Percentiles rank a stretch among this genome's conserved stretches.
phyloP scores from a whole-genome alignment of 805 yeast species.

The Sugiyamaella qingdaonensis region DNA sequence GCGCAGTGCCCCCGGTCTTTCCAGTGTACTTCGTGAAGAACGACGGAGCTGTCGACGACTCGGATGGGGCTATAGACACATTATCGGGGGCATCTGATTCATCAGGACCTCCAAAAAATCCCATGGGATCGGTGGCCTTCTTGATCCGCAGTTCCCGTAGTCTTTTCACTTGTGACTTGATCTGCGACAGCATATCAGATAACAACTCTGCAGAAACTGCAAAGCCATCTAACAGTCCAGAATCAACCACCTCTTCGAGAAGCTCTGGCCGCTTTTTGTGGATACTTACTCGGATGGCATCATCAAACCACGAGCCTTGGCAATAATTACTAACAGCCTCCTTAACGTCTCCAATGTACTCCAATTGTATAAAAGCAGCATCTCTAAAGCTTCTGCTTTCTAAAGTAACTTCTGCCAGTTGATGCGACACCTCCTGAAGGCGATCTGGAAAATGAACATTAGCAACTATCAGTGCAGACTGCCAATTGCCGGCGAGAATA shows the following conservation, averaged over 20 bases:
- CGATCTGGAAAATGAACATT: slow-evolving; percentile 35
- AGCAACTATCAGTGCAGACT: slow-evolving; percentile 64
- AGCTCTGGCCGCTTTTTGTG: slow-evolving; percentile 33
- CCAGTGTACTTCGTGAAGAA: slow-evolving; percentile 96
- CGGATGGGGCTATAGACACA: slow-evolving; percentile 92
- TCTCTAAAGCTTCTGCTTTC: slow-evolving; percentile 68
- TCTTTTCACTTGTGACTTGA: slow-evolving; percentile 76
- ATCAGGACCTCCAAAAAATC: slow-evolving; percentile 68
- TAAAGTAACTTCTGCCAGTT: slow-evolving; percentile 53
- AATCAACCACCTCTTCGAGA: slow-evolving; percentile 55
- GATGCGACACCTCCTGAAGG: slow-evolving; percentile 48
- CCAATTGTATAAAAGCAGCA: slow-evolving; percentile 71
- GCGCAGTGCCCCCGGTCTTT: slow-evolving; percentile 91
- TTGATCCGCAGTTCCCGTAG: slow-evolving; percentile 79
- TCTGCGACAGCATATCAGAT: slow-evolving; percentile 90
- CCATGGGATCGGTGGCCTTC: slow-evolving; percentile 79
- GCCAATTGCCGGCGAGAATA: slow-evolving; percentile 72
- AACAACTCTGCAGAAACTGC: slow-evolving; percentile 80
- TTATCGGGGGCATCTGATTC: slow-evolving; percentile 90
- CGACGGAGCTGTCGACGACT: slow-evolving; percentile 86
- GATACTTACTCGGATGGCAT: slow-evolving; percentile 64
- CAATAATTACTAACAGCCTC: slow-evolving; percentile 67
- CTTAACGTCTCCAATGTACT: slow-evolving; percentile 56
- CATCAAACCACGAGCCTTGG: slow-evolving; percentile 67
- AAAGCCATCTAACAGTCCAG: slow-evolving; percentile 80